Conservation (phyloP, 2,329 filamentous ascomycete species). For the Colletotrichum sp. region DNA sequence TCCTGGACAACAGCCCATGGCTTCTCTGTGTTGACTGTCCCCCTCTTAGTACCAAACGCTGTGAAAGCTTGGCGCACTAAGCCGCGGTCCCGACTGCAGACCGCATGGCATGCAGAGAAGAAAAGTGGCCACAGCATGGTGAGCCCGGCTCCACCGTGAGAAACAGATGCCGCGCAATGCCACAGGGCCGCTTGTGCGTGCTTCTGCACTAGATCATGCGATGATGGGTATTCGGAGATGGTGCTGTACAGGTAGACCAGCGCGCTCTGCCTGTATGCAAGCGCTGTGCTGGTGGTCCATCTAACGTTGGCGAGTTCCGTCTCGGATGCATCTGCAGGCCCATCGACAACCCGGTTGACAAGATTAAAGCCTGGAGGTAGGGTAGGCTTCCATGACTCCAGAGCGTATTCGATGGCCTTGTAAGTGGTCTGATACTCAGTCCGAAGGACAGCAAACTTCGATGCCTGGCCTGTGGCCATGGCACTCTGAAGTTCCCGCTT, state of each 20-base stretch:
- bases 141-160: slow-evolving; percentile 13
- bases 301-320: slow-evolving; percentile 16
- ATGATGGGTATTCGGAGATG: slow-evolving; percentile 12
- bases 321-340: slow-evolving; percentile 12
- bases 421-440: slow-evolving; percentile 15
- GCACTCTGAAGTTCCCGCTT: slow-evolving; percentile 12
- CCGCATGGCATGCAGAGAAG: slow-evolving; percentile 18
- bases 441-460: slow-evolving; percentile 10
- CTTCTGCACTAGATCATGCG: slow-evolving; percentile 16
- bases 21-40: slow-evolving; percentile 15
- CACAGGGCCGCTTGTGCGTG: slow-evolving; percentile 20
- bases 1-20: slow-evolving; percentile 20
- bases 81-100: slow-evolving; percentile 20
- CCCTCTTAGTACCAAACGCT: slow-evolving; percentile 13
- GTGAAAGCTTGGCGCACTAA: slow-evolving; percentile 22
- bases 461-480: neutral
- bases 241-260: slow-evolving; percentile 16
- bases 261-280: slow-evolving; percentile 19
- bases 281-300: slow-evolving; percentile 18
- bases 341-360: slow-evolving; percentile 22
- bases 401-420: slow-evolving; percentile 3
- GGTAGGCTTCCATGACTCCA: slow-evolving; percentile 10
- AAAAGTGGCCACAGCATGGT: slow-evolving; percentile 21
- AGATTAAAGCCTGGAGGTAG: slow-evolving; percentile 16
- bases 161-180: slow-evolving; percentile 20